Conservation (phyloP, 73 alveolate species). For the Uronychia setigera region DNA sequence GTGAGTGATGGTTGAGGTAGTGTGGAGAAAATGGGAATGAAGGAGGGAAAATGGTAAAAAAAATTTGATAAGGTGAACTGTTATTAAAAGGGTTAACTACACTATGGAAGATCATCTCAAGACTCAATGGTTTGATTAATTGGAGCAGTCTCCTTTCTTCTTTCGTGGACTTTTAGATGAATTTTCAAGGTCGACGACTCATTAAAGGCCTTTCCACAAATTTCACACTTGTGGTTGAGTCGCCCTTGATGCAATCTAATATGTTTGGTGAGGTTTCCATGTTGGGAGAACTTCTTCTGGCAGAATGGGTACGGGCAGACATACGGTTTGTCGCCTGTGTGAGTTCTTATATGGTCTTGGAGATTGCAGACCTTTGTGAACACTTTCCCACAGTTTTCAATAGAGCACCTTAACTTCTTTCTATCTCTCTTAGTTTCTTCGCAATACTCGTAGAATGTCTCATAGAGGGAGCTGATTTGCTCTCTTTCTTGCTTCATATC, state of each 20-base stretch:
- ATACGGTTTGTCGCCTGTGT: conserved; percentile 80
- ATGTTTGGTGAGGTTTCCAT: conserved; percentile 78
- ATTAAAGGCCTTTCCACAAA: not conserved
- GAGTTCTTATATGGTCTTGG: conserved; percentile 73
- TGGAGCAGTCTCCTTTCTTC: not conserved
- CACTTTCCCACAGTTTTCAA: conserved; percentile 70
- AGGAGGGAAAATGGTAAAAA: too few relatives aligned
- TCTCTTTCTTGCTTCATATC: not conserved
- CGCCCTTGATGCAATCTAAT: not conserved
- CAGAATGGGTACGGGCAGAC: conserved; percentile 67
- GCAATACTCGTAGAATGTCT: not conserved
- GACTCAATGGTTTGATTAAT: not conserved
- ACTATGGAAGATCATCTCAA: not conserved
- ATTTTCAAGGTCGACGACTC: not conserved
- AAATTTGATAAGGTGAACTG: too few relatives aligned
- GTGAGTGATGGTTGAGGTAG: too few relatives aligned
- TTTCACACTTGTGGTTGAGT: not conserved
- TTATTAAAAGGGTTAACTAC: not conserved
- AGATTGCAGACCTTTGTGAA: conserved; percentile 74
- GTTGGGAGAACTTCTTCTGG: conserved; percentile 72
- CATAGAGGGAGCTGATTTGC: not conserved
- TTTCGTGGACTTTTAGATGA: not conserved
- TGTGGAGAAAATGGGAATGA: too few relatives aligned
- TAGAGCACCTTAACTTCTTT: conserved; percentile 44
- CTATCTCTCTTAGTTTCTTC: not conserved